phyloP scores from a whole-genome alignment of 2,329 filamentous ascomycete genomes.

The Alternaria consortialis region DNA sequence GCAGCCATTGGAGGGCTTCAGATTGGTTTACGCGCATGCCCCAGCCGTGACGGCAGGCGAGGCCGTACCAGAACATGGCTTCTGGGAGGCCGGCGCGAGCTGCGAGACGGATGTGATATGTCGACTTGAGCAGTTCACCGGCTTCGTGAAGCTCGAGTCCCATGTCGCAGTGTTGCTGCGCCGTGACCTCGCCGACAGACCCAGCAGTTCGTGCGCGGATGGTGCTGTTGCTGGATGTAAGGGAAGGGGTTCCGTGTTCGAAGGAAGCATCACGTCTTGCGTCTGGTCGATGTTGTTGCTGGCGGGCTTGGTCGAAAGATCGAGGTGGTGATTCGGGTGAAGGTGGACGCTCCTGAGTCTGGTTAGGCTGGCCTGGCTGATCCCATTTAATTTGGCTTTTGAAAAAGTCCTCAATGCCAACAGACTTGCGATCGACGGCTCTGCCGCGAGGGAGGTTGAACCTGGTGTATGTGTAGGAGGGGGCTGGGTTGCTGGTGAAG shows the following conservation, averaged over 20 bases:
- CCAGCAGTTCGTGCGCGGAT: conserved; percentile 56
- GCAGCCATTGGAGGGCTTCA: conserved; percentile 91
- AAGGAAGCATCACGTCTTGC: conserved; percentile 27
- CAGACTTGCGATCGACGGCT: conserved; percentile 69
- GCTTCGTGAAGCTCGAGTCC: conserved; percentile 90
- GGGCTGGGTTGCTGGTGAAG: conserved; percentile 63
- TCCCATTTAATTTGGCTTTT: conserved; percentile 70
- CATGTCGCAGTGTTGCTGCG: conserved; percentile 89
- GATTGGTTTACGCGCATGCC: conserved; percentile 92
- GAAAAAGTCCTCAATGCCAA: conserved; percentile 51
- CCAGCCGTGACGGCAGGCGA: conserved; percentile 96
- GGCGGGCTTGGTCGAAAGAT: conserved; percentile 44
- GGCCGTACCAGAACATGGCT: conserved; percentile 93
- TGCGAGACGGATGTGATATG: conserved; percentile 91
- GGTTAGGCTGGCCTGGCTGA: conserved; percentile 52
- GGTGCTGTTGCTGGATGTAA: conserved; percentile 56
- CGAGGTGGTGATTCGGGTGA: conserved; percentile 52
- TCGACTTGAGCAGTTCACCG: conserved; percentile 89
- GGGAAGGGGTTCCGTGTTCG: conserved; percentile 43
- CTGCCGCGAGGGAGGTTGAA: conserved; percentile 86
- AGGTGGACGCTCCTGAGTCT: conserved; percentile 42
- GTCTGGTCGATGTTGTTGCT: conserved; percentile 24
- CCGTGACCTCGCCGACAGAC: conserved; percentile 69
- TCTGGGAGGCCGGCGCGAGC: conserved; percentile 87
- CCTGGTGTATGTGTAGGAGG: conserved; percentile 87